Percentiles rank a stretch among this genome's conserved stretches.
These are phyloP conservation scores for Fomitopsis pinicola DNA, from an alignment of 1,284 basidiomycete genomes.

Conservation along the genomic window DNA sequence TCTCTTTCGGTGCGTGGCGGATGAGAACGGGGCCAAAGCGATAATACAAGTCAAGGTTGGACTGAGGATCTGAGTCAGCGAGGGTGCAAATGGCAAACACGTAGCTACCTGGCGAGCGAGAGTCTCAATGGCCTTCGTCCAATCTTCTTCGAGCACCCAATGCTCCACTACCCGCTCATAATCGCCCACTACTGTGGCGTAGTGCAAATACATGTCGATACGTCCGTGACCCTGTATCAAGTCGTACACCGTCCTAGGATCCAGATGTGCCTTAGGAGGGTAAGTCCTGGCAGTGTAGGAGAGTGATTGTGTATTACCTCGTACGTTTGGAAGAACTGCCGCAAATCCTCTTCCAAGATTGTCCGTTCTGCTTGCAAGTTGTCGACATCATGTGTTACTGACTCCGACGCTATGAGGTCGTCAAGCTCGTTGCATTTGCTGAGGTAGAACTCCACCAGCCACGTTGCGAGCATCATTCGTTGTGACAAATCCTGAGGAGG, in stretches of 20 bases:
- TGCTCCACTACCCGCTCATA: constrained; percentile 86
- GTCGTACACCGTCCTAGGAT: constrained; percentile 84
- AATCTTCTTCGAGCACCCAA: constrained; percentile 89
- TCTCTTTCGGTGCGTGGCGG: constrained; percentile 81
- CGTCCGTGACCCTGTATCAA: constrained; percentile 92
- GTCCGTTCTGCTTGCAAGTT: constrained; percentile 79
- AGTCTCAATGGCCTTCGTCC: constrained; percentile 86
- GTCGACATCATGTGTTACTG: constrained; percentile 80
- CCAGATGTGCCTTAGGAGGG: constrained; percentile 65
- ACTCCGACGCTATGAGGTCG: constrained; percentile 83
- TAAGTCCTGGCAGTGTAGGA: not conserved
- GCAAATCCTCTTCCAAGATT: constrained; percentile 90
- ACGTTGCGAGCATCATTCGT: constrained; percentile 97
- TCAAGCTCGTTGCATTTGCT: constrained; percentile 96
- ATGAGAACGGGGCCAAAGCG: constrained; percentile 88
- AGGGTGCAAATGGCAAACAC: not conserved
- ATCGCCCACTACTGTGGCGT: constrained; percentile 82
- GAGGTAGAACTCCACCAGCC: constrained; percentile 97
- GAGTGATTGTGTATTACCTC: constrained; percentile 45
- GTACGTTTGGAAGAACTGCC: constrained; percentile 90
- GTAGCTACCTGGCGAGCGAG: constrained; percentile 76
- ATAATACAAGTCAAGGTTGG: constrained; percentile 80
- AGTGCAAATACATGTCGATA: constrained; percentile 90
- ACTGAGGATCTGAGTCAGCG: not conserved
- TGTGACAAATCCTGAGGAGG: constrained; percentile 77